Evolutionary conservation across 1,284 basidiomycete species (phyloP).

Genomic region (Malassezia brasiliensis): DNA sequence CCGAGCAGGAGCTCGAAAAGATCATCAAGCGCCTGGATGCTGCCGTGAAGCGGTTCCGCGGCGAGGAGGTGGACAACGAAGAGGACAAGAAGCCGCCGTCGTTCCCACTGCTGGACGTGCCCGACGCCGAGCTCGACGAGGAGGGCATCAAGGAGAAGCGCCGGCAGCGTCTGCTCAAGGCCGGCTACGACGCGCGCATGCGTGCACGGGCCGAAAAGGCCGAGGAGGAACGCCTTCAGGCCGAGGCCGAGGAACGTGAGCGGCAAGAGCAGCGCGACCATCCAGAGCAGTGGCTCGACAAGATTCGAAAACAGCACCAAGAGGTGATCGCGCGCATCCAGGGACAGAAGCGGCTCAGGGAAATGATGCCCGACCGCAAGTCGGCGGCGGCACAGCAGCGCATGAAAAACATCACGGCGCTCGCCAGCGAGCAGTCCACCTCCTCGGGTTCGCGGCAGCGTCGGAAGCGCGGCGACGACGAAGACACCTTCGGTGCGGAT

Average conservation of each 20-base stretch:
- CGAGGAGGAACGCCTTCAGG: conserved; percentile 58
- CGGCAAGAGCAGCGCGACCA: conserved; percentile 59
- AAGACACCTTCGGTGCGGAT: conserved; percentile 88
- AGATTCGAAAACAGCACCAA: conserved; percentile 35
- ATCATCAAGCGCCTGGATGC: conserved; percentile 67
- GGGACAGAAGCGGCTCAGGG: conserved; percentile 68
- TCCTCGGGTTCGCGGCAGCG: conserved; percentile 50
- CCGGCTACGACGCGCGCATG: conserved; percentile 82
- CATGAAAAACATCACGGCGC: conserved; percentile 90
- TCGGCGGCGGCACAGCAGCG: conserved; percentile 87
- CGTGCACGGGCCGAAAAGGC: conserved; percentile 73
- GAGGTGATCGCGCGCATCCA: conserved; percentile 71
- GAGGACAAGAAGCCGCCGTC: conserved; percentile 60
- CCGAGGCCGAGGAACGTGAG: conserved; percentile 66
- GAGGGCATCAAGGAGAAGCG: conserved; percentile 89
- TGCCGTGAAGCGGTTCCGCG: conserved; percentile 60
- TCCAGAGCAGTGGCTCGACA: conserved; percentile 31
- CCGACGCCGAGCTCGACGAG: conserved; percentile 87
- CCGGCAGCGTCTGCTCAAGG: conserved; percentile 83
- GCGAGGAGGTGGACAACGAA: conserved; percentile 58
- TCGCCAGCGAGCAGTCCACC: conserved; percentile 59
- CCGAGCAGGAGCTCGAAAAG: conserved; percentile 58
- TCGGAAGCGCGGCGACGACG: conserved; percentile 49
- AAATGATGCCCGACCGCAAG: conserved; percentile 79
- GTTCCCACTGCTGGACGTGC: conserved; percentile 80